Evolutionary conservation across 2,329 filamentous ascomycete species (phyloP), one percentile per base, ranked within the genome.

Genomic region (Fusarium chaquense): DNA sequence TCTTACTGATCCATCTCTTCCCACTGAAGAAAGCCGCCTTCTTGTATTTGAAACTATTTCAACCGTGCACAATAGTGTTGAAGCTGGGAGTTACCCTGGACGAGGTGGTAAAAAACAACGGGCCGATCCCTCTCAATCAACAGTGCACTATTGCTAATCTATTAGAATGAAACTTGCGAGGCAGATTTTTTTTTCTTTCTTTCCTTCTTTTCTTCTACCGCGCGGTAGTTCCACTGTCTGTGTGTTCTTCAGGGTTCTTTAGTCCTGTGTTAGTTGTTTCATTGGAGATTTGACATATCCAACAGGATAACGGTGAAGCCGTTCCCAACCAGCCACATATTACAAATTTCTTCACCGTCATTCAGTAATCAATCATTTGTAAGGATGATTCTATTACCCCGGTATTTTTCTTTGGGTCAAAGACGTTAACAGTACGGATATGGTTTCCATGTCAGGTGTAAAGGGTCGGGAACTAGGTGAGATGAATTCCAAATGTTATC

Each of bases 61-160:
- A 55, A 7, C 55, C 33, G 36, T 65, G 47, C 63, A 24, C 26
- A 47, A 40, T 22, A 20, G 24, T 40, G 11, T 36, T 65, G 51
- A 20, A 40, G n/a, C 62, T 43, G 30, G 38, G 35, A 62, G 35
- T 41, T 67, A 67, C 64, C 62, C 62, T 67, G 40, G 18, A 62
- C 36, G n/a, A 26, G 7, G 8, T 18, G 7, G 44, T 30, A 47
- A 43, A 56, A 58, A 64, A 46, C 45, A 38, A 49, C 61, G 61
- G 62, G 20, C 43, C 55, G 45, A 36, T 53, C 46, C 47, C 43
- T 18, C 44, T 24, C 28, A 30, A 30, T 30, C 28, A 30, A 30
- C 10, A 30, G 10, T 30, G 28, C 28, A 30, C 28, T 30, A 30
- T 30, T 30, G 28, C 36, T 13, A 22, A 22, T 15, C n/a, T 20